A percentile compares a stretch with the other conserved stretches of the same genome.
phyloP scores from a whole-genome alignment of 768 basidiomycete genomes.

The Mycena belliarum region DNA sequence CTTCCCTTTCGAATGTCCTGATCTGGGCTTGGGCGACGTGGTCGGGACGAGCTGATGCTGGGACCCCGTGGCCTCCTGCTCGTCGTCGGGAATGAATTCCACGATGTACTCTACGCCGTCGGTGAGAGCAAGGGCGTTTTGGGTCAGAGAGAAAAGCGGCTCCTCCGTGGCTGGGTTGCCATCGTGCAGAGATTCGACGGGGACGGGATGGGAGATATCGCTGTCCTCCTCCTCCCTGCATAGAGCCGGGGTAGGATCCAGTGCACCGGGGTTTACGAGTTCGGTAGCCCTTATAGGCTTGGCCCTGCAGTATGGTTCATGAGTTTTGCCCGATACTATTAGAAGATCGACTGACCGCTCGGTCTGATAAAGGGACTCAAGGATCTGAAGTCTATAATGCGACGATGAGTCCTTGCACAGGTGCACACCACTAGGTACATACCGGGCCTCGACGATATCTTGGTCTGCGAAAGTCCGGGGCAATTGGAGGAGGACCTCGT shows the following conservation, averaged over 20 bases:
- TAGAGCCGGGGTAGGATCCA: background rate
- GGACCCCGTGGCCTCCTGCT: background rate
- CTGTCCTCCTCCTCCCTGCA: background rate
- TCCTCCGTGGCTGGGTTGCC: background rate
- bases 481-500: background rate
- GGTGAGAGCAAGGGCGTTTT: background rate
- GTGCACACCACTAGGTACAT: background rate
- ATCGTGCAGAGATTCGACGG: background rate
- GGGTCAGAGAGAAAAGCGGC: background rate
- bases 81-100: slow-evolving; percentile 7
- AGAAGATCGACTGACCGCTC: background rate
- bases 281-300: background rate
- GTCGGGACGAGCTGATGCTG: background rate
- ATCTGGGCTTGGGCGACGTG: background rate
- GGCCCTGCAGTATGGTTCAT: background rate
- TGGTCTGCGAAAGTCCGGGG: background rate
- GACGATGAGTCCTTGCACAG: background rate
- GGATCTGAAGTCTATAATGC: background rate
- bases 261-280: slow-evolving; percentile 10
- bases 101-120: background rate
- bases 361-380: background rate
- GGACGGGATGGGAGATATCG: background rate
- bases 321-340: background rate
- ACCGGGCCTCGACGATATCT: slow-evolving; percentile 1
- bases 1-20: too few relatives aligned